Evolutionary conservation across 1,284 basidiomycete genomes (phyloP).

Genomic region (Cerioporus squamosus): DNA sequence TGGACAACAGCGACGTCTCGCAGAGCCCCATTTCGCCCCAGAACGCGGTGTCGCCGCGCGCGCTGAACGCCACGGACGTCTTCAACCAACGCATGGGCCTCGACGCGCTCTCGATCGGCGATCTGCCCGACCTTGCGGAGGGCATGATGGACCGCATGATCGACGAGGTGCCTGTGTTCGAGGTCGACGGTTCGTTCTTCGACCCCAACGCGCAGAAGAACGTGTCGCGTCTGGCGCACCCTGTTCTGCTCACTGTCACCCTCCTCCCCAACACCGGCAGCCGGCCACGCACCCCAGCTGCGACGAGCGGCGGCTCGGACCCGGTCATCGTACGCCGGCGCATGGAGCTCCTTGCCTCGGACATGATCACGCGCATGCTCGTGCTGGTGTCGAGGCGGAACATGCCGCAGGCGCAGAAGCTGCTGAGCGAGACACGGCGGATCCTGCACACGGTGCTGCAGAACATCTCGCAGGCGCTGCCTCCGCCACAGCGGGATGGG

Average conservation of each 20-base stretch:
- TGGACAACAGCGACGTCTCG: slow-evolving; percentile 73
- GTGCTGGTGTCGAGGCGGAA: slow-evolving; percentile 89
- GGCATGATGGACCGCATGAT: slow-evolving; percentile 92
- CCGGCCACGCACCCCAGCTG: slow-evolving; percentile 43
- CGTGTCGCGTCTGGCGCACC: slow-evolving; percentile 84
- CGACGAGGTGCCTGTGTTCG: slow-evolving; percentile 91
- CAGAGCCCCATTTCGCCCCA: slow-evolving; percentile 30
- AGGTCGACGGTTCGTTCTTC: slow-evolving; percentile 91
- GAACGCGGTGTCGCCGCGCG: slow-evolving; percentile 30
- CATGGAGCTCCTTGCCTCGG: slow-evolving; percentile 91
- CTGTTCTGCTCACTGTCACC: slow-evolving; percentile 88
- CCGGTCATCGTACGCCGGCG: slow-evolving; percentile 88
- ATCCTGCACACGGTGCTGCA: slow-evolving; percentile 86
- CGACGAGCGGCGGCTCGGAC: slow-evolving; percentile 65
- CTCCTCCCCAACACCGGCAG: slow-evolving; percentile 64
- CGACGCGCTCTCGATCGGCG: slow-evolving; percentile 73
- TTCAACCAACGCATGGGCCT: slow-evolving; percentile 83
- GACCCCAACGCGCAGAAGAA: slow-evolving; percentile 84
- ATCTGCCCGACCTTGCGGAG: slow-evolving; percentile 71
- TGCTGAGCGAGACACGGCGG: slow-evolving; percentile 87
- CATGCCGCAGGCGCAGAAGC: slow-evolving; percentile 83
- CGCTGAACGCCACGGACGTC: slow-evolving; percentile 76
- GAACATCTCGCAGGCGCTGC: slow-evolving; percentile 74
- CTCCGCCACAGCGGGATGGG: slow-evolving; percentile 46
- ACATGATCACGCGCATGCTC: slow-evolving; percentile 93